A percentile compares a stretch with the other conserved stretches of the same genome.
Conservation (phyloP, 148 eudicot genomes). For the Linanthus parryae region DNA sequence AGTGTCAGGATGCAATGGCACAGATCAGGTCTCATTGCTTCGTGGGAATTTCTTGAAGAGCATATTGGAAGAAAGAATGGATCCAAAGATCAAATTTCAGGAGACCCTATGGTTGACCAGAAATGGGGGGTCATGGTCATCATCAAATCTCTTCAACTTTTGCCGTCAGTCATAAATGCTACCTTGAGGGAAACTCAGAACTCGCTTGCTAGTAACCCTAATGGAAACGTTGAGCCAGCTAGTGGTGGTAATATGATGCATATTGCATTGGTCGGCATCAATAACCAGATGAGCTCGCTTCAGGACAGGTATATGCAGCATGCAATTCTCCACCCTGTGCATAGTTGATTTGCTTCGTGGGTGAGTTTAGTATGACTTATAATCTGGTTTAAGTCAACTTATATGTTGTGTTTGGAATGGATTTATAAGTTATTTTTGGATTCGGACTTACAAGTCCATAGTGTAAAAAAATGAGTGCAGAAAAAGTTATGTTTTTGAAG, state of each 20-base stretch:
- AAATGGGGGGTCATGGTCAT: constrained; percentile 99
- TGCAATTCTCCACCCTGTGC: not conserved
- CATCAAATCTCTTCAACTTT: constrained; percentile 78
- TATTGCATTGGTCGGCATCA: constrained; percentile 84
- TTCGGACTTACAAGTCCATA: no score
- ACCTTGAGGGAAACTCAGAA: constrained; percentile 73
- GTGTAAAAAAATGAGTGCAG: no score
- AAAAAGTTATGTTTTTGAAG: no score
- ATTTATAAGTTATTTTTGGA: no score
- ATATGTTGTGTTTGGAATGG: no score
- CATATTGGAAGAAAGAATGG: constrained; percentile 43
- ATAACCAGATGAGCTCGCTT: constrained; percentile 92
- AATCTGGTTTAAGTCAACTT: no score
- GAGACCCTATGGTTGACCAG: constrained; percentile 44
- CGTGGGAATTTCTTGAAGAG: constrained; percentile 96
- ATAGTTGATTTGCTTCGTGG: no score
- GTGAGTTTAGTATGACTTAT: no score
- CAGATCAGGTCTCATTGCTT: constrained; percentile 85
- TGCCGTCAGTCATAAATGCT: constrained; percentile 64
- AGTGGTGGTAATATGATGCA: constrained; percentile 85
- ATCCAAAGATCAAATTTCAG: constrained; percentile 25
- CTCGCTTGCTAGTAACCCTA: constrained; percentile 18
- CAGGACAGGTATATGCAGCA: constrained; percentile 74
- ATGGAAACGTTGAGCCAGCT: constrained; percentile 28
- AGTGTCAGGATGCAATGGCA: constrained; percentile 99